Percentiles rank a stretch among this genome's conserved stretches.
Conservation (phyloP, 306 rosid species). For the Argentina anserina region DNA sequence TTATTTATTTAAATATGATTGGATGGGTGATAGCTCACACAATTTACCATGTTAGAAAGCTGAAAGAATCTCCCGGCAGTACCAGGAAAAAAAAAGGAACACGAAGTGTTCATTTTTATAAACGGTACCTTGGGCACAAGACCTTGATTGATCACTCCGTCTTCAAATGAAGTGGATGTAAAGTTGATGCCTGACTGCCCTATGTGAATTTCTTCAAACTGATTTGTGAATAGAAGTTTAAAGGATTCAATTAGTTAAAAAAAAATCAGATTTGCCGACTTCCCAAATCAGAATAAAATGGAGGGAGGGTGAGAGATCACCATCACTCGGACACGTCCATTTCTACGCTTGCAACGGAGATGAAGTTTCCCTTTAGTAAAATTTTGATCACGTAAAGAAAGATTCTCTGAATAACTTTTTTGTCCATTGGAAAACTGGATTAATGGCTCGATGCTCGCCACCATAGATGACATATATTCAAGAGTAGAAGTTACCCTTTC, state of each 20-base stretch:
- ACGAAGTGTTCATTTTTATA: neutral
- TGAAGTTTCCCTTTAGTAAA: slow-evolving; percentile 61
- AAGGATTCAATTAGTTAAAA: slow-evolving; percentile 21
- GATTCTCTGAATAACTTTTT: slow-evolving; percentile 31
- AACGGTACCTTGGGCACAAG: slow-evolving; percentile 76
- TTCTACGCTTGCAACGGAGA: slow-evolving; percentile 82
- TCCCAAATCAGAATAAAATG: slow-evolving; percentile 9
- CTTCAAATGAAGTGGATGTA: slow-evolving; percentile 42
- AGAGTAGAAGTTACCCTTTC: slow-evolving; percentile 56
- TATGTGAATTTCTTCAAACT: slow-evolving; percentile 66
- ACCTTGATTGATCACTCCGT: slow-evolving; percentile 44
- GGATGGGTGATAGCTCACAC: too few species aligned
- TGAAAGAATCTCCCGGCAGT: neutral
- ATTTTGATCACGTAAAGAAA: slow-evolving; percentile 37
- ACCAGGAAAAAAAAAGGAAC: neutral
- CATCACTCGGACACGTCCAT: slow-evolving; percentile 86
- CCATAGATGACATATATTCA: slow-evolving; percentile 85
- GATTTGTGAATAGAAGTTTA: slow-evolving; percentile 6
- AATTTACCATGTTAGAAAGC: too few species aligned
- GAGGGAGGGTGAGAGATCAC: slow-evolving; percentile 39
- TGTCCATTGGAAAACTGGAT: slow-evolving; percentile 41
- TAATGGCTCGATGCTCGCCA: slow-evolving; percentile 63
- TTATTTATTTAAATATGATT: neutral
- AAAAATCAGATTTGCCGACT: neutral
- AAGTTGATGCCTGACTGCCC: slow-evolving; percentile 57